Base-by-base conservation (phyloP, 306 rosid species). In the Lathyrus aphaca region DNA sequence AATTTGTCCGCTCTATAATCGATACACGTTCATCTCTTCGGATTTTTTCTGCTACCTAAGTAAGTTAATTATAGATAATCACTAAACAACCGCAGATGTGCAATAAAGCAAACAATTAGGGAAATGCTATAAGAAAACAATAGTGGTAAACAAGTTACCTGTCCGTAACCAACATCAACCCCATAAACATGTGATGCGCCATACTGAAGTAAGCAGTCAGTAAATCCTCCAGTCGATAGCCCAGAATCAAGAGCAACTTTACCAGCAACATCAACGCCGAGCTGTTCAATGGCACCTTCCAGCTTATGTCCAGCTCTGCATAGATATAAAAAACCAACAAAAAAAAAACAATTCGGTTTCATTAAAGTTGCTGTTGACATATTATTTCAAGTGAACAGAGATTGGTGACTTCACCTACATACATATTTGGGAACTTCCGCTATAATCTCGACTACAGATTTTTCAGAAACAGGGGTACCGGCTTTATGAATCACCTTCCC, bases 381-480 rank as follows among this genome's bases (percentile, higher is more conserved):
- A 5, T 35, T 50, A 56, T 37, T 58, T 57, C 23, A 39, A 40
- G 64, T 10, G 57, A 25, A 49, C 40, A 59, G 70, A 64, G 82
- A 56, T 77, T 29, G 79, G 66, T 13, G 82, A 75, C 68, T 80
- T 94, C 96, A 94, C 98, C 97, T 90, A 94, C 98, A 90, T 88
- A 94, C 98, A 80, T 88, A 94, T 88, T 90, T 94, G 14, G 97
- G 97, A 76, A 94, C 74, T 80, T 94, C 97, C 18, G 97, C 98
- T 54, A 43, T 80, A 32, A 90, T 94, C 84, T 88, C 86, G 40
- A 90, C 94, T 54, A 80, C 85, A 46, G 96, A 85, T 66, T 94
- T 85, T 8, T 90, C 96, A 8, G 92, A 79, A 45, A 90, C 86
- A 32, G 94, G 96, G 30, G 95, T 87, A 50, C 97, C 98, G 0